Percentiles rank a stretch among this genome's conserved stretches.
These are phyloP conservation scores for Chaetomium fimeti DNA, from an alignment of 495 filamentous ascomycete genomes.

Conservation along the genomic window DNA sequence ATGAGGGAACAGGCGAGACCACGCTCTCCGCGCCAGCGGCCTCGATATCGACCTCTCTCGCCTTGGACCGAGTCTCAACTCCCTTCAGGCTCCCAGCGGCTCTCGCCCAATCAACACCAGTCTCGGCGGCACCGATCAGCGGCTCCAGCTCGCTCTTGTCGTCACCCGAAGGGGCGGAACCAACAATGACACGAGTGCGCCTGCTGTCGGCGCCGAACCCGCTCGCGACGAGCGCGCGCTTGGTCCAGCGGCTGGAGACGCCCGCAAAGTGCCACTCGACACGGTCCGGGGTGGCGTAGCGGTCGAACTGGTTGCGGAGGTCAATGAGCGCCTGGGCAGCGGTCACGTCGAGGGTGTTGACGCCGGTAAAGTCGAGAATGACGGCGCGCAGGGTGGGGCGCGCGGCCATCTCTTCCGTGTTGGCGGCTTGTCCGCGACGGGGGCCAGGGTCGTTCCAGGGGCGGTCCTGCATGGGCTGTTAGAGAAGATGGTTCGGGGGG, in stretches of 20 bases:
- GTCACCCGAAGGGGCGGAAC: not conserved
- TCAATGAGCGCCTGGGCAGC: constrained; percentile 94
- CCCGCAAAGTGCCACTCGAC: constrained; percentile 96
- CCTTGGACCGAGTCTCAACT: constrained; percentile 7
- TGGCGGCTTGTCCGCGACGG: constrained; percentile 38
- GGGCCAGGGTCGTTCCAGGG: constrained; percentile 97
- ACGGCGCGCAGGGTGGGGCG: constrained; percentile 83
- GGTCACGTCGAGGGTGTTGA: constrained; percentile 95
- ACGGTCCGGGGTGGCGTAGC: constrained; percentile 74
- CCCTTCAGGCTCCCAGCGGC: not conserved
- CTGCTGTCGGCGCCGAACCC: constrained; percentile 69
- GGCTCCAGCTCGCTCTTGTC: constrained; percentile 28
- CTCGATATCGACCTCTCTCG: constrained; percentile 25
- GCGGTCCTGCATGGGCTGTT: constrained; percentile 53
- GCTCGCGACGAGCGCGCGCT: constrained; percentile 87
- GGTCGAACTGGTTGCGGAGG: constrained; percentile 94
- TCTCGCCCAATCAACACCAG: not conserved
- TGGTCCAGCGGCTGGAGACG: constrained; percentile 97
- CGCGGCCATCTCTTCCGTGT: constrained; percentile 41
- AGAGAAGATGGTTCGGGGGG: too few species aligned
- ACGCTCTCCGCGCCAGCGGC: constrained; percentile 18
- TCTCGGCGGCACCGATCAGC: constrained; percentile 28
- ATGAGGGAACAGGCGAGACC: constrained; percentile 21
- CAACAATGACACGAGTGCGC: constrained; percentile 13
- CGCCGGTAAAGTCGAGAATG: constrained; percentile 91